Evolutionary conservation across 2,329 filamentous ascomycete genomes (phyloP).

Genomic region (Ascochyta viciae-villosae): DNA sequence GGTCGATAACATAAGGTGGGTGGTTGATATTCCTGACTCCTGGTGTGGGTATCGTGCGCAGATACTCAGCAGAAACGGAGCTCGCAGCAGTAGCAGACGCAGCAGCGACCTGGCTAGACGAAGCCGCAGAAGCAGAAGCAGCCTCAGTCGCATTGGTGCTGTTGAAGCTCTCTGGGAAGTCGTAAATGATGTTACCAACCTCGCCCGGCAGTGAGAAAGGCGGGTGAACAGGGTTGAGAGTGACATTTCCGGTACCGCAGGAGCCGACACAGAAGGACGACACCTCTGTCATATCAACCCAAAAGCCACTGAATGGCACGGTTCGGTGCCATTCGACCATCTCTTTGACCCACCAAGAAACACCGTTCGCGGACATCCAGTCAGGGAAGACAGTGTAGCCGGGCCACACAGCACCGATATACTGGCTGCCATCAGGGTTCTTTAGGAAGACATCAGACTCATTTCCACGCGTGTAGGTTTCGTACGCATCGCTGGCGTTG

Average conservation of each 20-base stretch:
- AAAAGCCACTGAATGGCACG: slow-evolving; percentile 61
- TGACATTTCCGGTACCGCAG: slow-evolving; percentile 71
- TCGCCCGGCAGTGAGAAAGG: slow-evolving; percentile 71
- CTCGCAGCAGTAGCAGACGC: slow-evolving; percentile 40
- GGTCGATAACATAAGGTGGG: slow-evolving; percentile 79
- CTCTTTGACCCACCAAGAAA: slow-evolving; percentile 66
- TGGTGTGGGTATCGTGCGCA: slow-evolving; percentile 67
- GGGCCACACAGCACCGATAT: slow-evolving; percentile 64
- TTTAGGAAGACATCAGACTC: slow-evolving; percentile 58
- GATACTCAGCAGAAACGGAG: slow-evolving; percentile 53
- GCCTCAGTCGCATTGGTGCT: slow-evolving; percentile 73
- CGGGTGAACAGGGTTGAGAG: slow-evolving; percentile 72
- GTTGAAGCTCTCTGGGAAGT: slow-evolving; percentile 74
- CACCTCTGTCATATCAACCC: slow-evolving; percentile 70
- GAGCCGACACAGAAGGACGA: slow-evolving; percentile 73
- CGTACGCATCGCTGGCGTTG: slow-evolving; percentile 68
- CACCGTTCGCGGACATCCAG: slow-evolving; percentile 65
- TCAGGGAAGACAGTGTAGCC: slow-evolving; percentile 68
- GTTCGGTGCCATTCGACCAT: slow-evolving; percentile 61
- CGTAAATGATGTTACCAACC: slow-evolving; percentile 63
- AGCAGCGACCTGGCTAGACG: slow-evolving; percentile 57
- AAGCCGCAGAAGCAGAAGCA: slow-evolving; percentile 63
- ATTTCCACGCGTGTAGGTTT: slow-evolving; percentile 59
- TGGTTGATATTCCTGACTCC: slow-evolving; percentile 72
- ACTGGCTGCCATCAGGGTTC: slow-evolving; percentile 62